Base-by-base conservation (phyloP, 257 asterid genomes). In the Solanum pinnatisectum region DNA sequence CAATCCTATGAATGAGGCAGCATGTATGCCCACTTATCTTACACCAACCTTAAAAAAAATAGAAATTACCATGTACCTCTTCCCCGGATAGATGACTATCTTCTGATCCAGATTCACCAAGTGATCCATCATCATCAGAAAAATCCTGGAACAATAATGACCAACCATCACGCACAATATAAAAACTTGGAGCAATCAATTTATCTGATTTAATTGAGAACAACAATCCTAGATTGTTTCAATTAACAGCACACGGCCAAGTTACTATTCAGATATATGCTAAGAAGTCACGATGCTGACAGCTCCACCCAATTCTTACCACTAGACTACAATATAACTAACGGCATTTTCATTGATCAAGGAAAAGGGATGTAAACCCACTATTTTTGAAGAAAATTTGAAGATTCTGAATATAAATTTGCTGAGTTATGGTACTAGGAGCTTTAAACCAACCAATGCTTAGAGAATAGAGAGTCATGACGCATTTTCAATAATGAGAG, bases 41-140 rank as follows among this genome's bases (percentile, higher is more conserved):
- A 56, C 49, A 37, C 36, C 30, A 35, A 60, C 40, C 25, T 23
- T 23, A 84, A 84, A 59, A 88, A 88, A 27, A 39, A 78, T 84
- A 33, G 83, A 78, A 88, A 88, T 87, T 85, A 78, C 87, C 88
- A 88, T 36, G 78, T 92, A 95, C 98, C 98, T 95, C 96, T 89
- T 94, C 91, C 16, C 89, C 91, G 5, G 94, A 89, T 87, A 72
- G 77, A 60, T 92, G 90, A 88, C 91, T 89, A 18, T 87, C 88
- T 83, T 93, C 94, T 0, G 95, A 89, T 39, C 90, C 95, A 15
- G 98, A 90, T 27, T 89, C 92, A 59, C 89, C 90, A 85, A 33
- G 35, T 11, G 94, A 88, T 89, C 60, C 93, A 73, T 86, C 95
- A 39, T 88, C 95, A 73, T 88, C 95, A 5, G 92, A 91, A 39